These are phyloP conservation scores for Fraxinus latifolia DNA, from an alignment of 305 asterid species.

Conservation along the genomic window DNA sequence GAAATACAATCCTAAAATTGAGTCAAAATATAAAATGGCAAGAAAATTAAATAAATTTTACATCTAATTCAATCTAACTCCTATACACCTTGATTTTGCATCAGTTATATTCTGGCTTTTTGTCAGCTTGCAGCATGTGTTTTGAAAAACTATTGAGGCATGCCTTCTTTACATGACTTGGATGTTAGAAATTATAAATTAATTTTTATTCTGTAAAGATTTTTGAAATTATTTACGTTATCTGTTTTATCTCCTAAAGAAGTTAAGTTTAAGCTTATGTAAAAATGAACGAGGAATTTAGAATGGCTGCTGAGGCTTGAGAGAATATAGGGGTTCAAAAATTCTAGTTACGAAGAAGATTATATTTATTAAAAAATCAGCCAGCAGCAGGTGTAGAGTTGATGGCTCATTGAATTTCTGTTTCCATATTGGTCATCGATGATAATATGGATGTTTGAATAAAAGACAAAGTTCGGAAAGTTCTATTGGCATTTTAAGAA, in stretches of 20 bases:
- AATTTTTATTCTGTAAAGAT: not conserved
- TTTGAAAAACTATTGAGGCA: not conserved
- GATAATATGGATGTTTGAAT: not conserved
- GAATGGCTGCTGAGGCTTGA: not conserved
- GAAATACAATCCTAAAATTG: not conserved
- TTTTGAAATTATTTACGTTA: not conserved
- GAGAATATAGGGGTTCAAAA: not conserved
- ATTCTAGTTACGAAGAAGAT: not conserved
- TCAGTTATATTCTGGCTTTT: not conserved
- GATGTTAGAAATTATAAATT: not conserved
- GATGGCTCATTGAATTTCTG: not conserved
- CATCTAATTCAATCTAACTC: not conserved
- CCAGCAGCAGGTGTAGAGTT: not conserved
- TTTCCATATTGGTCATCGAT: not conserved
- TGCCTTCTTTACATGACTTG: not conserved
- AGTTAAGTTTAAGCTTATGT: not conserved
- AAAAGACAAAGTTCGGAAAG: not conserved
- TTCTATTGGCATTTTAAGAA: not conserved
- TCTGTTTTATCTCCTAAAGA: not conserved
- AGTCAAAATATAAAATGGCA: not conserved
- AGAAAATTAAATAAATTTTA: too few relatives aligned
- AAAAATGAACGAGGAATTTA: not conserved
- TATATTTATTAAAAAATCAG: not conserved
- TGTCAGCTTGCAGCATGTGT: not conserved
- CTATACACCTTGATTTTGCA: not conserved